Base-by-base conservation (phyloP, 441 rosid species). In the Pelargonium cotyledonis region DNA sequence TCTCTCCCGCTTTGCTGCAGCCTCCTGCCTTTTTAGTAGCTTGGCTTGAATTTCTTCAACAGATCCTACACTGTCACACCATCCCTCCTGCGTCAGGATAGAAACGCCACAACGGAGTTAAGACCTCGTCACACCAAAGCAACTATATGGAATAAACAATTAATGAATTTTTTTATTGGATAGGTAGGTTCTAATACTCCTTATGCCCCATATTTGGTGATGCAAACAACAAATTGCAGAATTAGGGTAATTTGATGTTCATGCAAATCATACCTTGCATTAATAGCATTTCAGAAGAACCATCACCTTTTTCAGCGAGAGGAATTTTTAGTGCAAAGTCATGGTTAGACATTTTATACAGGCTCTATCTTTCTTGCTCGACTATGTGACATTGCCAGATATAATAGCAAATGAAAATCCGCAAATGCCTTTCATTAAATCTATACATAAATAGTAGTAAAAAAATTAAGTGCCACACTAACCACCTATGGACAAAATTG, bases 1-100 rank as follows among this genome's bases (percentile, higher is more conserved):
- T 76, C 98, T 90, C 84, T 95, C 99, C 61, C 99, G 97, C 83
- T 95, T 95, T 65, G 95, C 96, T 67, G 97, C 98, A 84, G 99
- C 99, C 81, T 88, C 93, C 83, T 92, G 96, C 78, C 97, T 82
- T 86, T 95, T 90, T 19, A 90, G 77, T 68, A 95, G 77, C 84
- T 95, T 95, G 68, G 96, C 78, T 83, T 95, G 99, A 75, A 95
- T 95, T 78, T 95, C 76, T 80, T 91, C 88, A 72, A 92, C 99
- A 76, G 98, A 95, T 53, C 99, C 99, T 72, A 85, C 83, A 73
- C 95, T 89, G 75, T 89, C 95, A 7, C 99, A 95, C 99, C 98
- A 95, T 72, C 97, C 98, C 76, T 84, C 97, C 98, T 92, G 92
- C 70, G 63, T 74, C 69, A 69, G 70, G 67, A 60, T 60, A 67